These are phyloP conservation scores for Sporothrix pallida DNA, from an alignment of 2,329 filamentous ascomycete species.

Conservation along the genomic window DNA sequence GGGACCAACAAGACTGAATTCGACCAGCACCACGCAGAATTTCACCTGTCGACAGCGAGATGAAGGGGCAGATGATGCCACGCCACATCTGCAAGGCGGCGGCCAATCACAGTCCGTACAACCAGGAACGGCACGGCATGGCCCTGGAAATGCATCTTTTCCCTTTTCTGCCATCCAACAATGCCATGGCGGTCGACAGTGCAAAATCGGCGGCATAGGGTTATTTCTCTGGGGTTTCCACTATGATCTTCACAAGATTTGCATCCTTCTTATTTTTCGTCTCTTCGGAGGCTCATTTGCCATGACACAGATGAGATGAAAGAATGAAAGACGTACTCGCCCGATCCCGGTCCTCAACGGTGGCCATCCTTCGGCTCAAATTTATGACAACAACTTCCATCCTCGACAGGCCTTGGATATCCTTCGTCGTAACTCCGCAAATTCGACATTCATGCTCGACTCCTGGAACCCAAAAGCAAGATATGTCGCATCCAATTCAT, in stretches of 20 bases:
- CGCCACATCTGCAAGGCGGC: not conserved
- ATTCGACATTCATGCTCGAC: no score
- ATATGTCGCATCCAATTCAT: not conserved
- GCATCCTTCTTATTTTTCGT: not conserved
- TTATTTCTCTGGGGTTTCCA: not conserved
- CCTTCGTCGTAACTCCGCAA: no score
- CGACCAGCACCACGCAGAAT: not conserved
- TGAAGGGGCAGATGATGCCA: slow-evolving; percentile 13
- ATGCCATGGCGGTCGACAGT: slow-evolving; percentile 2
- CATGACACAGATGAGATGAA: not conserved
- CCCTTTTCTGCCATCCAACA: not conserved
- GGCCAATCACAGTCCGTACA: not conserved
- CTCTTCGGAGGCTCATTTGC: not conserved
- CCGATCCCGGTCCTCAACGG: not conserved
- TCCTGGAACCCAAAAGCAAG: not conserved
- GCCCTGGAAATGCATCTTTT: not conserved
- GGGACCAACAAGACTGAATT: not conserved
- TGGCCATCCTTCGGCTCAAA: not conserved
- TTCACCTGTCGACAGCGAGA: slow-evolving; percentile 13
- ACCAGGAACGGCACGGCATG: slow-evolving; percentile 7
- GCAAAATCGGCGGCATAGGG: not conserved
- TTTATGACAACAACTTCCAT: no score
- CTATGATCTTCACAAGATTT: not conserved
- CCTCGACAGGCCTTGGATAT: no score
- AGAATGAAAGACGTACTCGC: no score